These are phyloP conservation scores for Parascedosporium putredinis DNA, from an alignment of 2,329 filamentous ascomycete genomes.

Conservation along the genomic window DNA sequence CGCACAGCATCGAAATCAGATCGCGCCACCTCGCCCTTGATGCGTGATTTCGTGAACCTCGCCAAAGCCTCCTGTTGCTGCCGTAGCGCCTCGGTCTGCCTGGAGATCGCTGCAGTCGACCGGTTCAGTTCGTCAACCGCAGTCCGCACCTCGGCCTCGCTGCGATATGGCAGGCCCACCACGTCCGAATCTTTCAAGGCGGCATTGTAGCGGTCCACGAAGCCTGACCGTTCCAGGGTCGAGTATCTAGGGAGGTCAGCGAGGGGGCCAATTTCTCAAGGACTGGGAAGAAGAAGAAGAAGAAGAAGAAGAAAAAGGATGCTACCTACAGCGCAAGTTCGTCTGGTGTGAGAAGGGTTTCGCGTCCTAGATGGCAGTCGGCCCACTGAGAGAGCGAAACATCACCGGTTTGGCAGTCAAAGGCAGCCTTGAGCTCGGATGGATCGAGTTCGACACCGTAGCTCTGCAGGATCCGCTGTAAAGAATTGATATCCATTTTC, in stretches of 20 bases:
- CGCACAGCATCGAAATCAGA: constrained; percentile 23
- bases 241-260: constrained; percentile 31
- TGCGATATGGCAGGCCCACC: constrained; percentile 37
- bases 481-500: constrained; percentile 4
- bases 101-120: constrained; percentile 53
- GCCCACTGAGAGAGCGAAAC: constrained; percentile 32
- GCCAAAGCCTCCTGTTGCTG: constrained; percentile 52
- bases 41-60: constrained; percentile 36
- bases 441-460: constrained; percentile 25
- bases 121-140: constrained; percentile 54
- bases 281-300: neutral
- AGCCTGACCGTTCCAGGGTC: constrained; percentile 35
- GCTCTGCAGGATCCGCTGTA: constrained; percentile 18
- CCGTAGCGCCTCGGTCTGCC: constrained; percentile 51
- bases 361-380: constrained; percentile 32
- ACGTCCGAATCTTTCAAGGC: constrained; percentile 29
- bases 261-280: neutral
- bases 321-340: constrained; percentile 42
- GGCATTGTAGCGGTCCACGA: constrained; percentile 31
- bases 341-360: constrained; percentile 43
- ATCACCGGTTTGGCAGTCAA: constrained; percentile 18
- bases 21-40: constrained; percentile 23
- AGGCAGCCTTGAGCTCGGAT: constrained; percentile 22
- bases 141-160: constrained; percentile 47
- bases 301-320: neutral